Base-by-base conservation (phyloP, 176 grass and related monocot genomes). In the Triticum monococcum region DNA sequence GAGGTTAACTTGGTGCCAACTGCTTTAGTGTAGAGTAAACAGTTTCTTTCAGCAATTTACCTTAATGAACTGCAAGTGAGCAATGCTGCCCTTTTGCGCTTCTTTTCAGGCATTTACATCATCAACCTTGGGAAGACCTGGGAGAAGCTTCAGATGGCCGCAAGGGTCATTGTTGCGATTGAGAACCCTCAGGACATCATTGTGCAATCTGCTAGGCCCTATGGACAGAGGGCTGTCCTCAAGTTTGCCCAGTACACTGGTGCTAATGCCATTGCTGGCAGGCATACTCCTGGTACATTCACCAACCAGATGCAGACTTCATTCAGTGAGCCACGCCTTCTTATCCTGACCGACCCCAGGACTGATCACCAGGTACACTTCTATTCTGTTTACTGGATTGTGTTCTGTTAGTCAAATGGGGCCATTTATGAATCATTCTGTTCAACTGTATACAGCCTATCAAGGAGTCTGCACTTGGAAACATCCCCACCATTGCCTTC, bases 231-330 rank as follows among this genome's bases (percentile, higher is more conserved):
- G 83, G 91, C 91, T 80, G 91, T 98, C 17, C 84, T 98, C 85
- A 98, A 98, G 87, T 98, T 98, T 82, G 93, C 95, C 0, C 91
- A 98, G 70, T 95, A 95, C 91, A 98, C 95, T 10, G 95, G 95
- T 46, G 91, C 91, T 79, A 93, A 98, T 31, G 91, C 93, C 36
- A 98, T 98, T 83, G 93, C 91, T 2, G 95, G 95, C 1, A 95
- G 95, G 91, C 95, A 98, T 82, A 98, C 95, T 57, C 95, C 95
- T 57, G 95, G 95, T 89, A 98, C 93, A 37, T 98, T 98, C 72
- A 98, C 95, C 31, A 98, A 98, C 80, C 95, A 98, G 93, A 28
- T 98, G 64, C 95, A 98, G 59, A 95, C 93, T 5, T 85, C 91
- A 16, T 98, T 98, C 72, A 93, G 91, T 45, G 95, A 98, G 89